These are phyloP conservation scores for Meira miltonrushii DNA, from an alignment of 1,284 basidiomycete genomes.

Conservation along the genomic window DNA sequence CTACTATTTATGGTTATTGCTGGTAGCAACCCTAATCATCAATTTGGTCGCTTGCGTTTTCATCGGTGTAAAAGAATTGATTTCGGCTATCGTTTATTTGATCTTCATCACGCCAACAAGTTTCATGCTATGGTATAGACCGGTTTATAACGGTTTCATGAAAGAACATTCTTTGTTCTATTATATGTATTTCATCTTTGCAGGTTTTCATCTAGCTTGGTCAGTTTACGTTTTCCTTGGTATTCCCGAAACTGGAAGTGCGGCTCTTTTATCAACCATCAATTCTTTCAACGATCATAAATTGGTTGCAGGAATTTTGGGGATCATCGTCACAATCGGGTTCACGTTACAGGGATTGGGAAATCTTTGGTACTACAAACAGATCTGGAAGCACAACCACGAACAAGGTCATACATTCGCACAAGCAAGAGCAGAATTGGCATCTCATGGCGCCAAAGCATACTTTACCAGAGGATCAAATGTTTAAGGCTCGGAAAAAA, in stretches of 20 bases:
- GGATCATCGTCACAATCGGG: slow-evolving; percentile 72
- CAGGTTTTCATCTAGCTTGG: slow-evolving; percentile 85
- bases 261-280: slow-evolving; percentile 89
- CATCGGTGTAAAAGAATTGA: slow-evolving; percentile 74
- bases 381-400: slow-evolving; percentile 80
- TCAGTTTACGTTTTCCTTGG: slow-evolving; percentile 59
- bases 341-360: slow-evolving; percentile 82
- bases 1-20: slow-evolving; percentile 54
- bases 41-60: slow-evolving; percentile 89
- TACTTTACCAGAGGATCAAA: slow-evolving; percentile 59
- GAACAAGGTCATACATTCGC: slow-evolving; percentile 56
- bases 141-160: slow-evolving; percentile 94
- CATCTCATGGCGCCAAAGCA: slow-evolving; percentile 75
- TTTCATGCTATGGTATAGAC: slow-evolving; percentile 81
- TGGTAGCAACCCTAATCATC: slow-evolving; percentile 67
- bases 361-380: slow-evolving; percentile 71
- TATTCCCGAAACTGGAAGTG: slow-evolving; percentile 73
- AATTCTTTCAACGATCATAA: slow-evolving; percentile 53
- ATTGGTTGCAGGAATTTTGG: slow-evolving; percentile 57
- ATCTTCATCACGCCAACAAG: slow-evolving; percentile 73
- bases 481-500: slow-evolving; percentile 4
- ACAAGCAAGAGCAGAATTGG: slow-evolving; percentile 78
- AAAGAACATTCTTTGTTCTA: slow-evolving; percentile 62
- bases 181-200: slow-evolving; percentile 84
- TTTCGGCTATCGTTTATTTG: slow-evolving; percentile 67